Evolutionary conservation across 179 eudicot species (phyloP), one percentile per base, ranked within the genome.

Genomic region (Vitellaria paradoxa): DNA sequence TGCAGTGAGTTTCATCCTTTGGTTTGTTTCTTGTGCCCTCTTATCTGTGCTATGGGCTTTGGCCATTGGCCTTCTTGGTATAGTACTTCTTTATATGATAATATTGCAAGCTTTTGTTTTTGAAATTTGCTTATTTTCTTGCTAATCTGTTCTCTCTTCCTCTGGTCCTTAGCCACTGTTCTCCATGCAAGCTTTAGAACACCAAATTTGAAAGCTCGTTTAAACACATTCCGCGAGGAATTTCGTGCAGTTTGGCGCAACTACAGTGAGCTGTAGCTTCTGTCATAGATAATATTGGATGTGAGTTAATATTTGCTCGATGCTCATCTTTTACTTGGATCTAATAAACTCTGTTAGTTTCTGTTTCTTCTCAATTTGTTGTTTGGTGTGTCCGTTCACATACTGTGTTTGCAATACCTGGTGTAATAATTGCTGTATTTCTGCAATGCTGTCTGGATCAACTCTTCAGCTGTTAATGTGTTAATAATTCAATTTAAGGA

Each of bases 161-260:
- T 50, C 40, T 49, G 60, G 23, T 49, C 50, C 37, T 59, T 90
- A 93, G 98, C 91, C 70, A 91, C 91, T 70, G 62, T 93, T 30
- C 82, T 88, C 61, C 98, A 93, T 86, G 98, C 98, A 77, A 93
- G 94, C 87, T 91, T 91, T 67, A 88, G 98, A 79, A 93, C 97
- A 76, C 98, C 98, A 76, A 93, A 93, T 81, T 75, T 93, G 84
- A 93, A 93, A 84, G 98, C 98, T 65, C 98, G 97, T 65, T 77
- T 93, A 70, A 93, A 93, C 85, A 93, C 98, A 55, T 93, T 91
- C 79, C 97, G 98, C 20, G 98, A 93, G 80, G 98, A 93, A 82
- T 93, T 93, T 68, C 98, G 98, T 57, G 94, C 96, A 75, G 98
- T 93, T 76, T 93, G 98, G 98, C 90, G 98, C 80, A 93, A 91